Base-by-base conservation (phyloP, 176 grass and related monocot species). In the Oryza officinalis region DNA sequence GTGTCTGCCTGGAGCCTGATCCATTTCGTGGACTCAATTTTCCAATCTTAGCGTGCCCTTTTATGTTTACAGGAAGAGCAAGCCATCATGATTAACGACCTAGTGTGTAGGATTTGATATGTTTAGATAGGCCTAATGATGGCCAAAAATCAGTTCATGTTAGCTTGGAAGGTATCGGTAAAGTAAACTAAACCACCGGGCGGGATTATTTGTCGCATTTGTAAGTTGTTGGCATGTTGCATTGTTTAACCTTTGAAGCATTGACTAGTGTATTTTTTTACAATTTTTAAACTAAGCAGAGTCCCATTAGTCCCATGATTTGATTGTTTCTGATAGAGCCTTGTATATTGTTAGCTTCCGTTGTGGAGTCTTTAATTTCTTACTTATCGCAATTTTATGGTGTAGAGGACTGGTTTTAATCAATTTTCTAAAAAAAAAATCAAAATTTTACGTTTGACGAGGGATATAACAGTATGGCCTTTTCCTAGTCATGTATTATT, bases 121-220 rank as follows among this genome's bases (percentile, higher is more conserved):
- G 20, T 45, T 65, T 81, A 41, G 71, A 40, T 81, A 66, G 14
- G 70, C 25, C 75, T 44, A 59, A 67, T 45, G 26, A 67, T 71
- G 72, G n/a, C 10, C 10, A 5, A 18, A 37, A 82, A 73, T 77
- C 65, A 8, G 43, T 32, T 89, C 54, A 43, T 65, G 59, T 44
- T 90, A 82, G 66, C 33, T 82, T 77, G 57, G 73, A 86, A 89
- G 65, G 44, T 65, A 73, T 35, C 74, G 22, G 41, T 83, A 45
- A 83, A 81, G 77, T 75, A 80, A 80, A 87, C 15, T 71, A 31
- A 52, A 71, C 15, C 66, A 23, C 8, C 18, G 43, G 52, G 60
- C 18, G 43, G 54, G 60, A 75, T 80, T n/a, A 86, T 15, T 18
- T 50, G 26, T 74, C n/a, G 63, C 11, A 17, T 74, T 14, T 80